phyloP scores from a whole-genome alignment of 192 early-diverging fungal species.

The Coemansia sp. region DNA sequence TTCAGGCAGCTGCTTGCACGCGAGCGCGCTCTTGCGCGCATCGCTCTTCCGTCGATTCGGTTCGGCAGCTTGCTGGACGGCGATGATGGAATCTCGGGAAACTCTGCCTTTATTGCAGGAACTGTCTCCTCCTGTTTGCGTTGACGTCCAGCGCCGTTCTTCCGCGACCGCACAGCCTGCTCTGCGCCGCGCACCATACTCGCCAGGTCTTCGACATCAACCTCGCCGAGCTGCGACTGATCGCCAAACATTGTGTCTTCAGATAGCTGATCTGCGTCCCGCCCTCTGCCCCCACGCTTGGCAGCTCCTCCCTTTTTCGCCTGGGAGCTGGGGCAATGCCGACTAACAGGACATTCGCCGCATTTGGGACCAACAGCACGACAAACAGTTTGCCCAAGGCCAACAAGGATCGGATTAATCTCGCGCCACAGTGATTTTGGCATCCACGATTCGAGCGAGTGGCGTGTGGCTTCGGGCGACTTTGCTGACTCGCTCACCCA shows the following conservation, averaged over 20 bases:
- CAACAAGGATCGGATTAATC: slow-evolving; percentile 88
- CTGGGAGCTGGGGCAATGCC: slow-evolving; percentile 62
- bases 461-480: slow-evolving; percentile 80
- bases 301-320: slow-evolving; percentile 6
- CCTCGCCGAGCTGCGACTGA: slow-evolving; percentile 33
- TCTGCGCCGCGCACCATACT: slow-evolving; percentile 51
- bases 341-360: slow-evolving; percentile 73
- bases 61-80: slow-evolving; percentile 13
- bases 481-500: slow-evolving; percentile 77
- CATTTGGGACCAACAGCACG: slow-evolving; percentile 73
- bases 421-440: slow-evolving; percentile 80
- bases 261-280: slow-evolving; percentile 12
- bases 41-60: neutral
- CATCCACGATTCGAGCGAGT: slow-evolving; percentile 76
- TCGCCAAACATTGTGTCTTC: slow-evolving; percentile 30
- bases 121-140: slow-evolving; percentile 13
- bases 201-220: slow-evolving; percentile 49
- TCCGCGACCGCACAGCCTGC: slow-evolving; percentile 48
- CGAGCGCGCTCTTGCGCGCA: slow-evolving; percentile 11
- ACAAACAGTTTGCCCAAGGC: slow-evolving; percentile 87
- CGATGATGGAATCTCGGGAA: slow-evolving; percentile 42
- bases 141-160: slow-evolving; percentile 34
- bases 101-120: slow-evolving; percentile 16
- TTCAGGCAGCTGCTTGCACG: slow-evolving; percentile 15
- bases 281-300: slow-evolving; percentile 3